Base-by-base conservation (phyloP, 345 rosid genomes). In the Arabidopsis suecica region DNA sequence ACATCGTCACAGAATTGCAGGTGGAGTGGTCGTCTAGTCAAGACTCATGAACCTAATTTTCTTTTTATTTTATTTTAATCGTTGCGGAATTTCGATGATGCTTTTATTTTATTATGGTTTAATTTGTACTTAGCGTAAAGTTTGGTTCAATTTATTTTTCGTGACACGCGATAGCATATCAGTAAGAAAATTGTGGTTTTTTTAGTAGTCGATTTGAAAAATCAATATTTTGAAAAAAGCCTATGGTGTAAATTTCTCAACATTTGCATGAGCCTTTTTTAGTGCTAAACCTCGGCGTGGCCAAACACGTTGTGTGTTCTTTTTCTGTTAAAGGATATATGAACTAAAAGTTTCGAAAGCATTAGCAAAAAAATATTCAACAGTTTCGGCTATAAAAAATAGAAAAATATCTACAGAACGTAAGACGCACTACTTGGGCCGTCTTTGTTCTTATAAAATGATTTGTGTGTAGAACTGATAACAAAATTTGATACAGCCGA, bases 21-120 rank as follows among this genome's bases (percentile, higher is more conserved):
- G 40, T 60, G 65, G 57, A 75, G 22, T 69, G 51, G 80, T 69
- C 75, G 59, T 69, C 44, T 69, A 36, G 75, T 77, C 76, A 69
- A 63, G 50, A 61, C 11, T 68, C 63, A 44, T 53, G 54, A 47
- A 64, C 75, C 69, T 76, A 76, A 61, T 53, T 42, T 33, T 8
- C 14, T 68, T 41, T 13, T 33, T 51, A 5, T 13, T 54, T 38
- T 9, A 12, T 49, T 18, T 49, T 44, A 12, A 38, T 60, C 41
- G 44, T 51, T 69, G 12, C 4, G 16, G 65, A 61, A 54, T 63
- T 62, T 28, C 47, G 45, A 69, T 23, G 55, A 70, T 69, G 41
- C 45, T 70, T 61, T 44, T 8, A 18, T 13, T 56, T 45, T 55
- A 33, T 22, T 64, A 18, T 53, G 42, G 1, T 6, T 72, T 62